Evolutionary conservation across 345 rosid genomes (phyloP), one percentile per base, ranked within the genome.

Genomic region (Moricandia moricandioides): DNA sequence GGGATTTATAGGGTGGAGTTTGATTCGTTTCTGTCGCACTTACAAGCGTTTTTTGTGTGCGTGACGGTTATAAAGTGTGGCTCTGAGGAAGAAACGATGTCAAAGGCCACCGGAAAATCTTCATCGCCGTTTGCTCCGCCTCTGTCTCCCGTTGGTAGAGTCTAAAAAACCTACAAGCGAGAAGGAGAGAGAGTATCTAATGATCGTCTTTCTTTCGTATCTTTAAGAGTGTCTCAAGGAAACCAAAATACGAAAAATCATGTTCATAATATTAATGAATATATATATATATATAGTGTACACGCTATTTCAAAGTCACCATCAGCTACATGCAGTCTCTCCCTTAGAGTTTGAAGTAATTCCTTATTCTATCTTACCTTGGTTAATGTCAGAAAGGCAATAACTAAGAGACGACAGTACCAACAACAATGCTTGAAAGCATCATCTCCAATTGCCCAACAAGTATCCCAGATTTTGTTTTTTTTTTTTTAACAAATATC

Each of bases 101-200:
- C 77, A 24, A 72, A 37, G 18, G 21, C 64, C 64, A 59, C 69
- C 57, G 65, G 59, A 4, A 72, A 62, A 62, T 40, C 65, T 8
- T 40, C 66, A 21, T 87, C 87, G 70, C 80, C 88, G 59, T 84
- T 91, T 24, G 77, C 77, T 79, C 96, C 96, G 0, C 96, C 97
- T 2, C 78, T 79, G 70, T 91, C 97, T 70, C 96, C 98, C 0
- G 88, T 90, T 34, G 92, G 95, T 58, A 87, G 98, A 70, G 95
- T 84, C 37, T 94, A 80, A 29, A 80, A 29, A 81, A n/a, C 27
- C 14, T 40, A 63, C 37, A 69, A 35, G 60, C 8, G 17, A 1
- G 31, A 29, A 4, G 18, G 40, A 1, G 40, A 35, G 40, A 35
- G 40, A 35, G 40, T 35, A 35, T 8, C 40, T 35, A 35, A 35